Base-by-base conservation (phyloP, 441 rosid genomes). In the Populus hybrid region DNA sequence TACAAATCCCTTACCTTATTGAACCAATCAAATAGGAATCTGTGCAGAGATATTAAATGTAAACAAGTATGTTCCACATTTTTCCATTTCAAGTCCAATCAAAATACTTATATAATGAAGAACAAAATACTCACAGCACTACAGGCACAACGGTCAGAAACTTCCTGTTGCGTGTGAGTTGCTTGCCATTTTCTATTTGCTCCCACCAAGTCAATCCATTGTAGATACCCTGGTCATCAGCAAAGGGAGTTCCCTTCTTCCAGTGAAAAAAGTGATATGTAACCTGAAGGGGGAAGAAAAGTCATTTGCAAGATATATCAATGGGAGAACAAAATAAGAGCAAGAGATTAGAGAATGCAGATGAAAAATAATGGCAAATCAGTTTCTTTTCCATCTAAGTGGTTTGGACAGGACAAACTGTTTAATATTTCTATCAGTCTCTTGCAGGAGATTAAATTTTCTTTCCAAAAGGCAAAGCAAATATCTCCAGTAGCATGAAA, bases 171-270 rank as follows among this genome's bases (percentile, higher is more conserved):
- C 94, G 95, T 8, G 98, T 92, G 66, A 92, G 93, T 79, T 93
- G 97, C 82, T 92, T 91, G 83, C 98, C 97, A 70, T 89, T 95
- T 76, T 93, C 99, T 76, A 92, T 89, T 81, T 93, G 98, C 82
- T 95, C 99, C 99, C 98, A 93, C 98, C 99, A 93, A 79, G 99
- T 93, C 88, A 93, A 81, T 30, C 89, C 82, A 73, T 93, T 92
- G 89, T 95, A 93, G 79, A 92, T 90, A n/a, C 98, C 98, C 85
- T 95, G 97, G 84, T 95, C 98, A 76, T 93, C 98, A 42, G 91
- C 89, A 80, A 93, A 95, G n/a, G 98, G 99, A 3, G 99, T 95
- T 77, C 99, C 98, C 84, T 93, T 95, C 90, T 91, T 93, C 98
- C 98, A 93, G 73, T 93, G 99, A 75, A 93, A 95, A 81, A 83